Evolutionary conservation across 2,329 filamentous ascomycete species (phyloP), one percentile per base, ranked within the genome.

Genomic region (Pseudopithomyces chartarum): DNA sequence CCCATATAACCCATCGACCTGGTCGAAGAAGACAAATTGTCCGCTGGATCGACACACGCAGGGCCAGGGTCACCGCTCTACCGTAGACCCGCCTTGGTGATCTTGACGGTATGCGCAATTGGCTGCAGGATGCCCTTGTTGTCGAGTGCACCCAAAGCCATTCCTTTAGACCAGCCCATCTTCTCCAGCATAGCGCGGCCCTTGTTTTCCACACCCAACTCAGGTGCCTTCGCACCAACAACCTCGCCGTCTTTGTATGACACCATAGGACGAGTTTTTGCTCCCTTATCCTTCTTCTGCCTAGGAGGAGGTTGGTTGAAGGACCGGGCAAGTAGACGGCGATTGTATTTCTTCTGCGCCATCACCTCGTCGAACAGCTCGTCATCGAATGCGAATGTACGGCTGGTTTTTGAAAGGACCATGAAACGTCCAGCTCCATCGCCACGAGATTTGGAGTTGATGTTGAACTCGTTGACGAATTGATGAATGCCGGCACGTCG

Each of bases 101-200:
- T 90, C 79, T 96, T 97, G 65, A 99, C 90, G 23, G 95, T 86
- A 62, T 97, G 93, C 23, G 87, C 84, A 22, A 99, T 90, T 0
- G 94, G 94, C 59, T 91, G 86, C 61, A 96, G 77, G 51, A 97
- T 95, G 32, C 95, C 95, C 75, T 95, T 91, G 74, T 96, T 97
- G 61, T 96, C 87, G 1, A 81, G 72, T 11, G 90, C 86, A 51
- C 95, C 95, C 1, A 99, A 82, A 1, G 90, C 90, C 70, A 89
- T 96, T 5, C 95, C 95, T 51, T 84, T 89, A 59, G 85, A 90
- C 93, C 95, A 99, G 3, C 95, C 95, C 95, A 98, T 98, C 78
- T 95, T 98, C 78, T 96, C 92, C 61, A 99, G 78, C 87, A 99
- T 90, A 2, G 87, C 86, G 49, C 92, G 85, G 11, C 95, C 95